These are phyloP conservation scores for Heliamphora exappendiculata DNA, from an alignment of 148 eudicot genomes.

Conservation along the genomic window DNA sequence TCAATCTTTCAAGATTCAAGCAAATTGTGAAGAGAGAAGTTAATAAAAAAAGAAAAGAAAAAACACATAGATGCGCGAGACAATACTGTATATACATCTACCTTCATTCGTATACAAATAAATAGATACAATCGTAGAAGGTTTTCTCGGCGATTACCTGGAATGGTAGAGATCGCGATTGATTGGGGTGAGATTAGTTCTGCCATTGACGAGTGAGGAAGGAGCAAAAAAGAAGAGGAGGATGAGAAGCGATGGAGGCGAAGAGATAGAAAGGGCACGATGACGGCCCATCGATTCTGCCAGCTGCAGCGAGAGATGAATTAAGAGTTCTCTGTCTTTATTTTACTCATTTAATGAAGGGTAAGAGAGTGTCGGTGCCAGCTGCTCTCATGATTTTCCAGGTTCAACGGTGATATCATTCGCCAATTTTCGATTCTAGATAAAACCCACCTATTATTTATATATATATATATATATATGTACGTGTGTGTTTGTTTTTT, in stretches of 20 bases:
- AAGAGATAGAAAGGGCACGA: background rate
- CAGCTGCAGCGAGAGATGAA: background rate
- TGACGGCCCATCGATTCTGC: background rate
- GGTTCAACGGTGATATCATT: no score
- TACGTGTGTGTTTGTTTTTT: no score
- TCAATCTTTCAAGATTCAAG: background rate
- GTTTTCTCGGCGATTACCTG: slow-evolving; percentile 35
- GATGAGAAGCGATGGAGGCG: background rate
- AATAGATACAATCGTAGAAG: background rate
- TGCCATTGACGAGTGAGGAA: background rate
- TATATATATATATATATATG: no score
- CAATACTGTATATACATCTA: background rate
- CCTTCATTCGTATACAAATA: background rate
- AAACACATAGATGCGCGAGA: background rate
- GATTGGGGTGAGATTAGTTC: slow-evolving; percentile 45
- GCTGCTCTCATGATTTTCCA: no score
- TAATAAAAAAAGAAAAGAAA: background rate
- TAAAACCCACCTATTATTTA: no score
- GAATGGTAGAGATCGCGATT: slow-evolving; percentile 87
- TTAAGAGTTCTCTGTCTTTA: background rate
- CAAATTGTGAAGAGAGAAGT: background rate
- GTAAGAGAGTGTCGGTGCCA: no score
- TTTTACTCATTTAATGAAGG: no score
- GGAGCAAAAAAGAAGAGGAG: background rate
- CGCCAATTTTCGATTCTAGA: no score